Evolutionary conservation across 2,329 filamentous ascomycete species (phyloP).

Genomic region (Myriosclerotinia curreyana): DNA sequence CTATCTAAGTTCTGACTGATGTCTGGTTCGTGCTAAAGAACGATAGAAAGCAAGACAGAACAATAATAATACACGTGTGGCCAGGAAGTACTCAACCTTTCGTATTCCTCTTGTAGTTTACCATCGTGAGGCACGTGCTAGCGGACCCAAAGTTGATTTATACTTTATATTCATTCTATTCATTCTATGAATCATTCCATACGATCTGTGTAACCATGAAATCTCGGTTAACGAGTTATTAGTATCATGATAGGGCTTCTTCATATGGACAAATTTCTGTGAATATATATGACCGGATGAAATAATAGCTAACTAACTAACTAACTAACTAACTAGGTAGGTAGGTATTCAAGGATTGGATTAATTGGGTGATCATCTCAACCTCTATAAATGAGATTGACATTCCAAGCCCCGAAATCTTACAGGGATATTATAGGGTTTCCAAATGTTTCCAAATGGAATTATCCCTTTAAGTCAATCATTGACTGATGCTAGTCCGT

Average conservation of each 20-base stretch:
- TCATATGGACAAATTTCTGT: background rate
- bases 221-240: slow-evolving; percentile 3
- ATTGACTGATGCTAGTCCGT: background rate
- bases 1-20: too few relatives aligned
- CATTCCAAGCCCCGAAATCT: slow-evolving; percentile 1
- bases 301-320: too few relatives aligned
- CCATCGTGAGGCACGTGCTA: too few relatives aligned
- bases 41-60: background rate
- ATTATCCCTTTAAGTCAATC: slow-evolving; percentile 10
- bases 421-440: slow-evolving; percentile 16
- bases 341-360: slow-evolving; percentile 8
- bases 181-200: too few relatives aligned
- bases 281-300: slow-evolving; percentile 15
- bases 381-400: slow-evolving; percentile 15
- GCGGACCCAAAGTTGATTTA: too few relatives aligned
- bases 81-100: too few relatives aligned
- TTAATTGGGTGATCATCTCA: slow-evolving; percentile 21
- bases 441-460: slow-evolving; percentile 6
- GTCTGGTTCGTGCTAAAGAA: too few relatives aligned
- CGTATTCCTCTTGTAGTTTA: too few relatives aligned
- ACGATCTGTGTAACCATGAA: background rate
- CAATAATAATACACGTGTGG: background rate
- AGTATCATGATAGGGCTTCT: background rate
- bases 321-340: too few relatives aligned
- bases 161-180: too few relatives aligned